A percentile compares a stretch with the other conserved stretches of the same genome.
phyloP scores from a whole-genome alignment of 2,329 filamentous ascomycete species.

The Neurospora sp. region DNA sequence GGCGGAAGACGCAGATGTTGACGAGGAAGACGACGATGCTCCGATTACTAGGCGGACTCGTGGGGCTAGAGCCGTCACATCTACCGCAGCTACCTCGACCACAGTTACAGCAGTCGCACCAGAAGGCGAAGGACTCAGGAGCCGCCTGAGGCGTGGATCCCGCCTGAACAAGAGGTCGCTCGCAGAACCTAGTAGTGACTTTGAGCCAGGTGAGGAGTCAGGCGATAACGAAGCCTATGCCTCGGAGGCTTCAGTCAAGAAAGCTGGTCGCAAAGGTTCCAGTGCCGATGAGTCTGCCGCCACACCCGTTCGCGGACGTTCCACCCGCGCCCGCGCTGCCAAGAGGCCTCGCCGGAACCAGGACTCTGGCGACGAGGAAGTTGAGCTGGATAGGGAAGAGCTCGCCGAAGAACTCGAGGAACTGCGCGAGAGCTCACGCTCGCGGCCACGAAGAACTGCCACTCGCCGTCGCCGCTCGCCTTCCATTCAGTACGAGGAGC shows the following conservation, averaged over 20 bases:
- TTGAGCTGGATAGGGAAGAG: conserved; percentile 52
- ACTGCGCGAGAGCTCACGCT: conserved; percentile 43
- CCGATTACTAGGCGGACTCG: conserved; percentile 39
- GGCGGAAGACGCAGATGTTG: conserved; percentile 11
- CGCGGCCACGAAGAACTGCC: conserved; percentile 35
- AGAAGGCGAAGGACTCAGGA: conserved; percentile 23
- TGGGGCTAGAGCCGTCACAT: conserved; percentile 22
- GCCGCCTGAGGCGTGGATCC: conserved; percentile 39
- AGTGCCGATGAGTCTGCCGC: conserved; percentile 39
- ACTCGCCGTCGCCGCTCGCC: conserved; percentile 37
- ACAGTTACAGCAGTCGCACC: conserved; percentile 15
- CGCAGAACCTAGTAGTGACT: conserved; percentile 50
- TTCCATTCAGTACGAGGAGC: conserved; percentile 50
- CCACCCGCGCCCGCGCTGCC: conserved; percentile 29
- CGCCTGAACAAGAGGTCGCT: conserved; percentile 33
- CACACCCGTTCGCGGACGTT: conserved; percentile 37
- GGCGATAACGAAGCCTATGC: conserved; percentile 41
- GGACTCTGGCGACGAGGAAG: conserved; percentile 48
- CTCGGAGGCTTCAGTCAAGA: conserved; percentile 19
- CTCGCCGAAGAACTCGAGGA: conserved; percentile 57
- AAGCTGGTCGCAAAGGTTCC: conserved; percentile 20
- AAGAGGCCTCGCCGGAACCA: conserved; percentile 37
- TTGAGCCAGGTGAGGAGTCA: conserved; percentile 50
- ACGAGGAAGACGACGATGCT: conserved; percentile 37
- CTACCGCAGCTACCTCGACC: conserved; percentile 15